These are phyloP conservation scores for Aspergillus carbonarius DNA, from an alignment of 2,329 filamentous ascomycete species.

Conservation along the genomic window DNA sequence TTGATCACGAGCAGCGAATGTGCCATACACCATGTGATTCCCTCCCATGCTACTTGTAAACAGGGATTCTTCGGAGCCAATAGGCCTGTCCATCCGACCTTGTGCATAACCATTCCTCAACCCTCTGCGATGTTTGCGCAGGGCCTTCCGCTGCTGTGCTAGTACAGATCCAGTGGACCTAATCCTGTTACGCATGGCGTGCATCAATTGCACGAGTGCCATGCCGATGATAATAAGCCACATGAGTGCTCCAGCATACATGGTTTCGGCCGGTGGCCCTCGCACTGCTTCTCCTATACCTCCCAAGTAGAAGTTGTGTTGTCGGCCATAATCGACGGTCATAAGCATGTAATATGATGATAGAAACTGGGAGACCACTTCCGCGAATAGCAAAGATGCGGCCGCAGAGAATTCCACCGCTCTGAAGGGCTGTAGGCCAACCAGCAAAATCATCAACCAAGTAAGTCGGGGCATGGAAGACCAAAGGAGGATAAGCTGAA, in stretches of 20 bases:
- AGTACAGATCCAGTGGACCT: background rate
- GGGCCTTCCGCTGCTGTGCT: background rate
- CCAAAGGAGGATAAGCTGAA: constrained; percentile 5
- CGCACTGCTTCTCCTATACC: background rate
- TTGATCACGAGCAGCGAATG: background rate
- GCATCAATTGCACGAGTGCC: background rate
- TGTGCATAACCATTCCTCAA: background rate
- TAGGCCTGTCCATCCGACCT: background rate
- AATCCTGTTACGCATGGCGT: background rate
- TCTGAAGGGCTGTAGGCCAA: background rate
- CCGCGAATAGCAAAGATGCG: constrained; percentile 1
- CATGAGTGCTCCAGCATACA: constrained; percentile 6
- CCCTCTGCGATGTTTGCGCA: background rate
- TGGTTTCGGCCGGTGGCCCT: background rate
- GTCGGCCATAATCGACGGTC: constrained; percentile 4
- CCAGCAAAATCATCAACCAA: background rate
- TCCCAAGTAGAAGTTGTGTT: constrained; percentile 6
- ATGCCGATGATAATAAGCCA: background rate
- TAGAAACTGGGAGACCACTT: constrained; percentile 1
- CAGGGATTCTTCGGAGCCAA: background rate
- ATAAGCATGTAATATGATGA: constrained; percentile 4
- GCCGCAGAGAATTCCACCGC: background rate
- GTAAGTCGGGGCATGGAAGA: background rate
- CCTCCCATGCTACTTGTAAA: background rate
- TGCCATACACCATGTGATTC: background rate